These are phyloP conservation scores for Daldinia concentrica DNA, from an alignment of 495 filamentous ascomycete species.

Conservation along the genomic window DNA sequence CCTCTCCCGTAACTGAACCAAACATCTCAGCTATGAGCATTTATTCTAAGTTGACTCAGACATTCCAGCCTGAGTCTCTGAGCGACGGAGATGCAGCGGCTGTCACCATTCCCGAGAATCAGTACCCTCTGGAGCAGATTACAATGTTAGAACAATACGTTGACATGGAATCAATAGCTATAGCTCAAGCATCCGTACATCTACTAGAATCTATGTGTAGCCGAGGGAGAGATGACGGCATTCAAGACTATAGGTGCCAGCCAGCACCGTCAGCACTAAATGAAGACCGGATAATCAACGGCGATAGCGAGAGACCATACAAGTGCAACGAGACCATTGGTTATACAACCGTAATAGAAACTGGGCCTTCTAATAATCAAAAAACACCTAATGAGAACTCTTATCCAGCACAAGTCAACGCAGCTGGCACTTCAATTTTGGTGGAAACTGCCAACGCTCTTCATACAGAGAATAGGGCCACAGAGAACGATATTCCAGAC, in stretches of 20 bases:
- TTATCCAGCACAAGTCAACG: background rate
- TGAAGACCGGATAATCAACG: background rate
- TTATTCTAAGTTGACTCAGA: conserved; percentile 18
- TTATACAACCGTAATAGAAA: background rate
- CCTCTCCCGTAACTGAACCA: background rate
- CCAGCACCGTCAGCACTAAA: background rate
- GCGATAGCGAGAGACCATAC: background rate
- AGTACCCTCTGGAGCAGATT: background rate
- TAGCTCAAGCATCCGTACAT: conserved; percentile 5
- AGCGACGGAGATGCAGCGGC: background rate
- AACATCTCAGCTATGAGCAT: background rate
- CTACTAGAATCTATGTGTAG: background rate
- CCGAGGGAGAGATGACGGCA: background rate
- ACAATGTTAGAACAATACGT: background rate
- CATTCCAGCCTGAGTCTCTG: conserved; percentile 16
- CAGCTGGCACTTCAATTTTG: background rate
- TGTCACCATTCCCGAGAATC: background rate
- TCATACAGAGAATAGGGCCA: background rate
- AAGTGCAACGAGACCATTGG: background rate
- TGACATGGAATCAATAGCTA: background rate
- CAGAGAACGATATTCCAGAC: background rate
- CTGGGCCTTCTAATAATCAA: background rate
- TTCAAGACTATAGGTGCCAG: background rate
- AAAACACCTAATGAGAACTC: background rate
- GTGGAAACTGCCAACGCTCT: background rate